Percentiles rank a stretch among this genome's conserved stretches.
phyloP scores from a whole-genome alignment of 768 basidiomycete species.

The Suillus decipiens region DNA sequence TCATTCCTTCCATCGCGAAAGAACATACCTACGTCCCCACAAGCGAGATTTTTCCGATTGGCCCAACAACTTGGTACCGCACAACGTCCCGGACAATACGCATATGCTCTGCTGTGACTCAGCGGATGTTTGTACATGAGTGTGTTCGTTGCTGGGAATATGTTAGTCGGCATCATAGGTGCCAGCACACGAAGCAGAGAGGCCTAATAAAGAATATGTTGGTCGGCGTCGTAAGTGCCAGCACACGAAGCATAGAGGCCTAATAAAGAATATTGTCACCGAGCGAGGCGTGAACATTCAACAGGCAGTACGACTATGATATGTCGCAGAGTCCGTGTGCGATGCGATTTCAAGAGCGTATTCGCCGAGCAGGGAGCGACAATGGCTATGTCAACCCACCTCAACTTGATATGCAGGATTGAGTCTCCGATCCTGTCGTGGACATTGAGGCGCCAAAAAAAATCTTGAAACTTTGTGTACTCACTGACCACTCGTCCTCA shows the following conservation, averaged over 20 bases:
- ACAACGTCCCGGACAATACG: conserved; percentile 73
- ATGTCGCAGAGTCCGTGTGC: conserved; percentile 89
- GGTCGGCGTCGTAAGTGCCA: conserved; percentile 80
- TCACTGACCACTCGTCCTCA: conserved; percentile 89
- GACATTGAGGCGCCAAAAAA: neutral
- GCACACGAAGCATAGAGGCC: conserved; percentile 83
- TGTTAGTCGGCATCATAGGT: conserved; percentile 81
- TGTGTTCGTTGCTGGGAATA: conserved; percentile 99
- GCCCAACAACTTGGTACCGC: conserved; percentile 80
- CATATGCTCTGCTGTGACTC: conserved; percentile 73
- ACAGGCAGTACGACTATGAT: conserved; percentile 6
- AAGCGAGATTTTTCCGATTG: conserved; percentile 88
- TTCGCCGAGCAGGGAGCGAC: conserved; percentile 98
- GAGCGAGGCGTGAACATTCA: too few relatives aligned
- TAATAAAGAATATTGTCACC: conserved; percentile 23
- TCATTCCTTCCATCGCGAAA: too few relatives aligned
- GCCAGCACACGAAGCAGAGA: conserved; percentile 83
- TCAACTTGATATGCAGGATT: conserved; percentile 93
- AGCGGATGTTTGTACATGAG: conserved; percentile 96
- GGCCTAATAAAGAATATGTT: conserved; percentile 45
- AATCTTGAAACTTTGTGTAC: conserved; percentile 29
- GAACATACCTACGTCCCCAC: conserved; percentile 87
- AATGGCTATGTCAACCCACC: conserved; percentile 96
- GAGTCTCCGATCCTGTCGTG: conserved; percentile 79
- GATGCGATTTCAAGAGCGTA: conserved; percentile 86